phyloP scores from a whole-genome alignment of 2,329 filamentous ascomycete genomes.

The Venturiaceae sp. region DNA sequence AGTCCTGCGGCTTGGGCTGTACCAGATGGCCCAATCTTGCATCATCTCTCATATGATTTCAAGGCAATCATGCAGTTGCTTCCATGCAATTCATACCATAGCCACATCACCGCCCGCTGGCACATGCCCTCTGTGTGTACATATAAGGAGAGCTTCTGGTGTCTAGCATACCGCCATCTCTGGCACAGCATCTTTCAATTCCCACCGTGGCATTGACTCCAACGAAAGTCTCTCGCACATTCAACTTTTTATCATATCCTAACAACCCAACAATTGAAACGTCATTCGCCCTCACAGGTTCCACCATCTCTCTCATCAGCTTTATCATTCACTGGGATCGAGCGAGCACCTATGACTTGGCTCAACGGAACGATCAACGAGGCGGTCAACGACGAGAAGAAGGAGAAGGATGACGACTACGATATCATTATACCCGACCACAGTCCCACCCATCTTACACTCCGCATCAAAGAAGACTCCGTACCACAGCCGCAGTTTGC shows the following conservation, averaged over 20 bases:
- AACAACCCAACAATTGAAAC: constrained; percentile 4
- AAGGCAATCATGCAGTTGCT: constrained; percentile 4
- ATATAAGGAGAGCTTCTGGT: constrained; percentile 4
- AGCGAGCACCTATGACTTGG: constrained; percentile 4
- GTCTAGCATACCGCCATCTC: constrained; percentile 1
- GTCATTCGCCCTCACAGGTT: background rate
- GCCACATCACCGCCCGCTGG: constrained; percentile 3
- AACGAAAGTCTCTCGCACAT: background rate
- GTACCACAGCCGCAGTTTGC: background rate
- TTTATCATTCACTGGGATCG: background rate
- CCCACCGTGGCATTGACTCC: background rate
- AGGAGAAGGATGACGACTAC: constrained; percentile 5
- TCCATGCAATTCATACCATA: constrained; percentile 4
- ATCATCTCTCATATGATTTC: background rate
- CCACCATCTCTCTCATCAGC: constrained; percentile 1
- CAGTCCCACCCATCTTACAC: constrained; percentile 1
- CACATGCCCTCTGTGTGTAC: constrained; percentile 5
- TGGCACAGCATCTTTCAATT: constrained; percentile 4
- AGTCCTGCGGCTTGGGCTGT: background rate
- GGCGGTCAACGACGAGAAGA: constrained; percentile 5
- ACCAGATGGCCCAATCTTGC: constrained; percentile 3
- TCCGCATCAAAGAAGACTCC: constrained; percentile 3
- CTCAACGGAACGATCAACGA: constrained; percentile 2
- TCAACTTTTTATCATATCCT: constrained; percentile 4
- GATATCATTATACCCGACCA: constrained; percentile 2